These are phyloP conservation scores for Chaetothyriales sp. DNA, from an alignment of 2,329 filamentous ascomycete species.

Conservation along the genomic window DNA sequence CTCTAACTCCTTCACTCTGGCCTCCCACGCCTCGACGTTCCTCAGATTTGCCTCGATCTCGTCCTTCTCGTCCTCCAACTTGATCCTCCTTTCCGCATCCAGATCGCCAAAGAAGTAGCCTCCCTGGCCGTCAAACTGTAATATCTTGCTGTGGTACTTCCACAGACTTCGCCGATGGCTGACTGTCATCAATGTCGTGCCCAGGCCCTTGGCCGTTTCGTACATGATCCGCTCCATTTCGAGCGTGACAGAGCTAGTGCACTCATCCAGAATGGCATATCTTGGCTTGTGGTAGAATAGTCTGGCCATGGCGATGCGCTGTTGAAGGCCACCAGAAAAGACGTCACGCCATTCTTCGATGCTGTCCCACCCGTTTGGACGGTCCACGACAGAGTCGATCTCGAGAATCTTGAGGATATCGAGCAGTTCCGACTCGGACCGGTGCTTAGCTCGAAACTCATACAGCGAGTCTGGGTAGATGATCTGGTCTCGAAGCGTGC, in stretches of 20 bases:
- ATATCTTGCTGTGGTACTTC: slow-evolving; percentile 88
- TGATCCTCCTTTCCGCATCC: slow-evolving; percentile 71
- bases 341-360: slow-evolving; percentile 96
- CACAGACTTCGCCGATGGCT: slow-evolving; percentile 80
- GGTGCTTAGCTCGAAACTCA: slow-evolving; percentile 70
- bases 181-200: slow-evolving; percentile 94
- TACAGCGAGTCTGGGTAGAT: slow-evolving; percentile 85
- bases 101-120: slow-evolving; percentile 77
- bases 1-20: slow-evolving; percentile 41
- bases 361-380: slow-evolving; percentile 74
- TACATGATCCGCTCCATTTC: slow-evolving; percentile 96
- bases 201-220: slow-evolving; percentile 78
- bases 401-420: slow-evolving; percentile 64
- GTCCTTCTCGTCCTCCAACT: slow-evolving; percentile 90
- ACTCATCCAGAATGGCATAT: slow-evolving; percentile 94
- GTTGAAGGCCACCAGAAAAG: slow-evolving; percentile 79
- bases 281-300: slow-evolving; percentile 85
- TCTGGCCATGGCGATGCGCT: slow-evolving; percentile 90
- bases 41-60: slow-evolving; percentile 75
- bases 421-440: slow-evolving; percentile 67
- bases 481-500: slow-evolving; percentile 87
- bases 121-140: slow-evolving; percentile 94
- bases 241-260: slow-evolving; percentile 84
- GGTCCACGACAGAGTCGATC: slow-evolving; percentile 65
- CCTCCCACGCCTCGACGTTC: slow-evolving; percentile 75